Evolutionary conservation across 352 stramenopile species (phyloP).

Genomic region (Globisporangium acanthophoron): DNA sequence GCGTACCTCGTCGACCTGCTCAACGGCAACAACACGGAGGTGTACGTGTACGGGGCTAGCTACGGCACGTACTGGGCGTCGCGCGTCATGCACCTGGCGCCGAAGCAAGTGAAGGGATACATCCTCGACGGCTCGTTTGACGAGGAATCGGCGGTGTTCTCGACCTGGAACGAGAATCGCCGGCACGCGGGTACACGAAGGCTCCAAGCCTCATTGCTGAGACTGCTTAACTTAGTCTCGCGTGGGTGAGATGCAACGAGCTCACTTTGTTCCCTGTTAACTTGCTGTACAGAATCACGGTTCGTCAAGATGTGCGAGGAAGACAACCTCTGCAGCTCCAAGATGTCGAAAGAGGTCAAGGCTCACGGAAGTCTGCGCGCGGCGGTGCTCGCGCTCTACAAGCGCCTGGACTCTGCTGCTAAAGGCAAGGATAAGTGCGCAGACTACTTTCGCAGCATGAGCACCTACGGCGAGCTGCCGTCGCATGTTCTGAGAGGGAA

Average conservation of each 20-base stretch:
- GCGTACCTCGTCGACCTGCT: constrained; percentile 6
- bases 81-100: constrained; percentile 21
- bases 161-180: constrained; percentile 8
- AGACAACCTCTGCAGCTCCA: constrained; percentile 6
- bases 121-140: constrained; percentile 18
- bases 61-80: constrained; percentile 20
- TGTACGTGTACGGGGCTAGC: constrained; percentile 22
- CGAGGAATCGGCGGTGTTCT: constrained; percentile 9
- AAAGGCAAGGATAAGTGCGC: constrained; percentile 1
- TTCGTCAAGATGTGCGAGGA: constrained; percentile 4
- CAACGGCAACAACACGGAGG: constrained; percentile 2
- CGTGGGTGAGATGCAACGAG: constrained; percentile 4
- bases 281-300: neutral
- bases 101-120: constrained; percentile 19
- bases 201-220: neutral
- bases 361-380: neutral
- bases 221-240: neutral
- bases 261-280: neutral
- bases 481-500: neutral
- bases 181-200: neutral
- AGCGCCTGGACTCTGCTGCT: neutral
- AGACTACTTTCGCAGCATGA: constrained; percentile 1
- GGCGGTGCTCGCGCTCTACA: constrained; percentile 5
- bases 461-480: neutral
- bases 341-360: constrained; percentile 7